These are phyloP conservation scores for Phaffia australis DNA, from an alignment of 768 basidiomycete species.

Conservation along the genomic window DNA sequence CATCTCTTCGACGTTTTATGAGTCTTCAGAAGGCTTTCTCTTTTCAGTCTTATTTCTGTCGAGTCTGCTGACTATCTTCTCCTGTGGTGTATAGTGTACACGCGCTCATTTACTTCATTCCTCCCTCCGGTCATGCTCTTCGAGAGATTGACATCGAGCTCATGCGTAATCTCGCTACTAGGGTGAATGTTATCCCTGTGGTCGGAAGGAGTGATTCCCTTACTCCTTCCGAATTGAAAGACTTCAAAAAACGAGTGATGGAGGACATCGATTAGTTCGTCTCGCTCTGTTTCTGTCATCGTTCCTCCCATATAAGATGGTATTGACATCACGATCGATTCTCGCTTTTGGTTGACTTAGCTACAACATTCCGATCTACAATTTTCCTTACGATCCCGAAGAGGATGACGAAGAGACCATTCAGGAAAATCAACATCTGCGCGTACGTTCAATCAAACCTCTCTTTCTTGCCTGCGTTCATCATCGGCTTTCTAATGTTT, in stretches of 20 bases:
- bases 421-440: slow-evolving; percentile 88
- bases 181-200: slow-evolving; percentile 98
- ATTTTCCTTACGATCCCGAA: slow-evolving; percentile 98
- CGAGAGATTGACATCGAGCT: slow-evolving; percentile 98
- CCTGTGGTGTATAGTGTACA: slow-evolving; percentile 46
- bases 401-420: slow-evolving; percentile 99
- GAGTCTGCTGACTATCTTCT: neutral
- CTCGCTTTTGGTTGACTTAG: neutral
- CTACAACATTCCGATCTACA: slow-evolving; percentile 76
- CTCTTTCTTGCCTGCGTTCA: neutral
- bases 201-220: slow-evolving; percentile 89
- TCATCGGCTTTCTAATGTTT: neutral
- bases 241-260: slow-evolving; percentile 98
- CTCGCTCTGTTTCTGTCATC: slow-evolving; percentile 73
- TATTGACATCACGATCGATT: neutral
- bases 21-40: neutral
- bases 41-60: neutral
- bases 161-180: slow-evolving; percentile 93
- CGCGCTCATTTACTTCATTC: slow-evolving; percentile 93
- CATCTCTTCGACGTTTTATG: neutral
- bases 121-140: slow-evolving; percentile 90
- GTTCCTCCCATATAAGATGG: slow-evolving; percentile 40
- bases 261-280: slow-evolving; percentile 98
- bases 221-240: slow-evolving; percentile 81
- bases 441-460: slow-evolving; percentile 46